These are phyloP conservation scores for Claviceps africana DNA, from an alignment of 2,329 filamentous ascomycete species.

Conservation along the genomic window DNA sequence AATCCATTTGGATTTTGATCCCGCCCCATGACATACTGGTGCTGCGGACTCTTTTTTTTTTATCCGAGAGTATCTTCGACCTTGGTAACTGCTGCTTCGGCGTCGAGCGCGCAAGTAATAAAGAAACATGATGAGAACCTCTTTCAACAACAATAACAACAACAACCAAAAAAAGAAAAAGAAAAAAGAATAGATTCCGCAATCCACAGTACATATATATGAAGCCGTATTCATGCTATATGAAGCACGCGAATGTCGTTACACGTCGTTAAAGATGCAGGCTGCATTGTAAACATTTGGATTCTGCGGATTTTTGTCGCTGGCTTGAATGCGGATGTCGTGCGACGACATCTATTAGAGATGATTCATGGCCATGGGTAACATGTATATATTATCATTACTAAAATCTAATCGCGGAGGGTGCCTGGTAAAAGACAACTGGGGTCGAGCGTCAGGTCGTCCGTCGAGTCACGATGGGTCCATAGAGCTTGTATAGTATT, in stretches of 20 bases:
- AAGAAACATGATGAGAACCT: no score
- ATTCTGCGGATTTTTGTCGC: background rate
- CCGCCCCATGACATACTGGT: background rate
- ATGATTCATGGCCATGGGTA: background rate
- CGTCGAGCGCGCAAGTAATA: no score
- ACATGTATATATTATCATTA: background rate
- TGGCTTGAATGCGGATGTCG: background rate
- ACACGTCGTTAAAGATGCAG: background rate
- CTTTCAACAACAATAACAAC: no score
- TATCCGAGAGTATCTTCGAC: no score
- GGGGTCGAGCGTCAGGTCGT: background rate
- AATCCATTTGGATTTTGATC: conserved; percentile 39
- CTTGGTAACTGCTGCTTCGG: no score
- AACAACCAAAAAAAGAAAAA: no score
- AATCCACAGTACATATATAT: background rate
- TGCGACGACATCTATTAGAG: background rate
- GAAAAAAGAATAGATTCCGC: no score
- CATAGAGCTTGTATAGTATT: background rate
- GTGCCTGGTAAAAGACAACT: background rate
- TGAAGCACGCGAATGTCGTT: background rate
- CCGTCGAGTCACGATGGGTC: background rate
- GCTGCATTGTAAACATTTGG: background rate
- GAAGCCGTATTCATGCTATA: background rate
- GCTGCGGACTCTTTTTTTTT: no score
- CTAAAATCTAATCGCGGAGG: background rate